These are phyloP conservation scores for Amyloporia xantha DNA, from an alignment of 768 basidiomycete genomes.

Conservation along the genomic window DNA sequence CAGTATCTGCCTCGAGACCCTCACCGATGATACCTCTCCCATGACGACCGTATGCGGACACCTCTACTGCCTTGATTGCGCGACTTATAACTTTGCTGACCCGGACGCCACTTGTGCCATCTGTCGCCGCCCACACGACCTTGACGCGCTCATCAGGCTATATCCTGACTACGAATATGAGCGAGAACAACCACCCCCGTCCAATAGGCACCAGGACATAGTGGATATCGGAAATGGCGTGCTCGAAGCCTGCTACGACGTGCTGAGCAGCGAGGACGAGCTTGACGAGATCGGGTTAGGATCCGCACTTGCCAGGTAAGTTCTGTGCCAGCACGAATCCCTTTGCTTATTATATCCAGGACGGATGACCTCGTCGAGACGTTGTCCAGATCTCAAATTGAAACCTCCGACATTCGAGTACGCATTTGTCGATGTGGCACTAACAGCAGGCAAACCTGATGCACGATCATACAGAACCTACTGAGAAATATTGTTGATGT, in stretches of 20 bases:
- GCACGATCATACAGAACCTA: background rate
- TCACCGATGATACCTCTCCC: slow-evolving; percentile 7
- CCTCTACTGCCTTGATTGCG: slow-evolving; percentile 22
- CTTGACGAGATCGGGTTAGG: background rate
- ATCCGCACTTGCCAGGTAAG: slow-evolving; percentile 1
- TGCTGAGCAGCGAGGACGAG: slow-evolving; percentile 1
- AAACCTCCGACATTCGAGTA: background rate
- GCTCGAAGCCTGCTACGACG: background rate
- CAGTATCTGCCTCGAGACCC: slow-evolving; percentile 16
- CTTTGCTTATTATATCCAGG: background rate
- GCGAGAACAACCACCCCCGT: background rate
- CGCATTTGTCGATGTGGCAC: too few relatives aligned
- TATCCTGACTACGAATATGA: slow-evolving; percentile 11
- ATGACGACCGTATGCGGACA: slow-evolving; percentile 20
- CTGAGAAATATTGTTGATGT: background rate
- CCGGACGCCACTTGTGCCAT: slow-evolving; percentile 13
- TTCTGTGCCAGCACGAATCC: background rate
- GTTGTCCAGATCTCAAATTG: background rate
- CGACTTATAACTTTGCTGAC: slow-evolving; percentile 17
- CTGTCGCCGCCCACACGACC: slow-evolving; percentile 15
- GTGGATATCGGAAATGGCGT: background rate
- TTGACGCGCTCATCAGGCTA: slow-evolving; percentile 17
- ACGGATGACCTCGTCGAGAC: slow-evolving; percentile 1
- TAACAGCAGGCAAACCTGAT: background rate
- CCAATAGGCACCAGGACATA: background rate